Percentiles rank a stretch among this genome's conserved stretches.
These are phyloP conservation scores for Ceraceosorus guamensis DNA, from an alignment of 1,284 basidiomycete genomes.

Conservation along the genomic window DNA sequence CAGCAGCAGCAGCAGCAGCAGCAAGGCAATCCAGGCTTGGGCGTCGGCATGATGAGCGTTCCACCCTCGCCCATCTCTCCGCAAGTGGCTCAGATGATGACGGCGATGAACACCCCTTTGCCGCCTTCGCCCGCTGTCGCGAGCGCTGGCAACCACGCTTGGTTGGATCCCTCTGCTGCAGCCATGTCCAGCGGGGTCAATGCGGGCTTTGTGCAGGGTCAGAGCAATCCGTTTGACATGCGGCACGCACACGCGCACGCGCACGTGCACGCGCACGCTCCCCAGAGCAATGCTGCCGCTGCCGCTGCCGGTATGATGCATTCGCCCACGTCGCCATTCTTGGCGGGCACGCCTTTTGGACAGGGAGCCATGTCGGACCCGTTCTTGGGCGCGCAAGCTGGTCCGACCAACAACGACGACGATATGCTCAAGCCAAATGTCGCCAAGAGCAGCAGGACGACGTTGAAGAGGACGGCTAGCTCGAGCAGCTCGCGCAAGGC, in stretches of 20 bases:
- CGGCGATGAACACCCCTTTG: conserved; percentile 35
- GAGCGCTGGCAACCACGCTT: conserved; percentile 1
- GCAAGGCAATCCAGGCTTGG: conserved; percentile 18
- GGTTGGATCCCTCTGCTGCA: conserved; percentile 12
- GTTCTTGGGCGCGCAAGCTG: no score
- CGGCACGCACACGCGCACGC: neutral
- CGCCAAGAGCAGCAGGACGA: conserved; percentile 32
- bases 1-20: conserved; percentile 11
- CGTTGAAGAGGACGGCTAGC: conserved; percentile 31
- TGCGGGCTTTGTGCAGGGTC: conserved; percentile 15
- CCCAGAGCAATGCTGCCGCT: no score
- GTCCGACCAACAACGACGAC: conserved; percentile 7
- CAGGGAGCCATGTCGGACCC: neutral
- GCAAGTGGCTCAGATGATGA: conserved; percentile 13
- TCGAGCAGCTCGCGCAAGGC: conserved; percentile 15
- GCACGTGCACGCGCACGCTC: no score
- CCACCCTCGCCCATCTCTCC: conserved; percentile 22
- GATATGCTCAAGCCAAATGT: conserved; percentile 15
- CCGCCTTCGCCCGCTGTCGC: conserved; percentile 28
- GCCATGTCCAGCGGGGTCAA: conserved; percentile 9
- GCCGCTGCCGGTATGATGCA: no score
- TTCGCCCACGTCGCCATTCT: no score
- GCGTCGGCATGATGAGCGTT: conserved; percentile 27
- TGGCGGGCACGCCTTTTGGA: neutral
- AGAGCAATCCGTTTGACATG: conserved; percentile 1